These are phyloP conservation scores for Gaultheria prostrata DNA, from an alignment of 148 eudicot genomes.

Conservation along the genomic window DNA sequence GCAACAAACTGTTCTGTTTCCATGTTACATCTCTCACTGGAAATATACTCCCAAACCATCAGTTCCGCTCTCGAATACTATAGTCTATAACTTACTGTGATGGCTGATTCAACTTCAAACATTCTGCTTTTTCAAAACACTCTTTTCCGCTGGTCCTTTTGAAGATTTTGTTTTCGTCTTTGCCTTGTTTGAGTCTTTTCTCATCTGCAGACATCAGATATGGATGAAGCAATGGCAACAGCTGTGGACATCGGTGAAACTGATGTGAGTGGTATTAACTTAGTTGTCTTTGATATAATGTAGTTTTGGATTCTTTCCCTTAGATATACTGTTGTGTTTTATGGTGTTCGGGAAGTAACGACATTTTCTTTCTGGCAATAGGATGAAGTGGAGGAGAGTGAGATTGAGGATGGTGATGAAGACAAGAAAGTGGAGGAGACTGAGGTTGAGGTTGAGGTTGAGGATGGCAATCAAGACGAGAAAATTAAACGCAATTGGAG, in stretches of 20 bases:
- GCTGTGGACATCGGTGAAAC: conserved; percentile 98
- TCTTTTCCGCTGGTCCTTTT: conserved; percentile 14
- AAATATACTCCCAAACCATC: not conserved
- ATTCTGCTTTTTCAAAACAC: not conserved
- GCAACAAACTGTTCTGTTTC: not conserved
- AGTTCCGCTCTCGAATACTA: not conserved
- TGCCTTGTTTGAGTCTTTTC: conserved; percentile 4
- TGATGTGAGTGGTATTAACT: conserved; percentile 53
- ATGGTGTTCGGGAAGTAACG: not conserved
- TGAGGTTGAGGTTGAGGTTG: conserved; percentile 50
- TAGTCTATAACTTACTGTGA: not conserved
- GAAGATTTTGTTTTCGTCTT: not conserved
- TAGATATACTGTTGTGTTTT: not conserved
- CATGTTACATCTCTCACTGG: conserved; percentile 3
- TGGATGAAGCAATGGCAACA: conserved; percentile 96
- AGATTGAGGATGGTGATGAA: conserved; percentile 49
- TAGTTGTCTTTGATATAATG: conserved; percentile 3
- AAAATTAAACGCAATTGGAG: conserved; percentile 91
- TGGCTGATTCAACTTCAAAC: not conserved
- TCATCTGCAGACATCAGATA: conserved; percentile 55
- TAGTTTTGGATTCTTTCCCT: not conserved
- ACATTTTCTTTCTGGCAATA: conserved; percentile 18
- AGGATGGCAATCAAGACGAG: conserved; percentile 47
- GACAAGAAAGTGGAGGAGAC: conserved; percentile 80
- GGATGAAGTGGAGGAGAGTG: conserved; percentile 86